Base-by-base conservation (phyloP, 2,329 filamentous ascomycete genomes). In the Colletotrichum tabaci region DNA sequence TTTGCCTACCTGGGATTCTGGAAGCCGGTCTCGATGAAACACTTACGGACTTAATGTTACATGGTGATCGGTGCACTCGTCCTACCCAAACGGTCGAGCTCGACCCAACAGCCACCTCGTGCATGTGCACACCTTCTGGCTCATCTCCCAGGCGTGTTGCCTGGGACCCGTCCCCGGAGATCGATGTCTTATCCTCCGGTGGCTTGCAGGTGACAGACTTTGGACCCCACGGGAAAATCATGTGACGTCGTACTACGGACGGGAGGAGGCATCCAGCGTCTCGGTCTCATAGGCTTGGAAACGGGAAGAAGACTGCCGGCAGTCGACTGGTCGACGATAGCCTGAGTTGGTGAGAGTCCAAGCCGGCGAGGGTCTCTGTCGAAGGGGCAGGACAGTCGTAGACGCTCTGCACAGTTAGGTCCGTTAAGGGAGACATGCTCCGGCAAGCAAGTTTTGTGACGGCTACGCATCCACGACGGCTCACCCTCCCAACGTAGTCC, bases 1-100 rank as follows among this genome's bases (percentile, higher is more conserved):
- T 78, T 80, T 83, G 75, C 82, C 82, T 75, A 79, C 79, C 79
- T 82, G 76, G 82, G 82, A 79, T 71, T 74, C 72, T 74, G 74
- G 71, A 74, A 73, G 61, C 75, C 74, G 58, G 21, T 35, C 76
- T 75, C 12, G 58, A 60, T 68, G 68, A 63, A 68, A 71, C 68
- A 58, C 23, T 12, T 26, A 52, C 26, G 13, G 18, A 26, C 26
- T 46, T 13, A 10, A 49, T n/a, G 65, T 58, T 26, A 47, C 58
- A 71, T 58, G 30, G 23, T 50, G 65, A 68, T 68, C 40, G 52
- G 16, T 38, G 21, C 40, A 15, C 58, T 38, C 53, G 65, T 71
- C 46, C 35, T 63, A 68, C 68, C 15, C 46, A n/a, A 35, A n/a
- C 30, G 52, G 15, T 21, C 38, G 35, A 63, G 52, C 30, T 53